A percentile compares a stretch with the other conserved stretches of the same genome.
Evolutionary conservation across 1,284 basidiomycete species (phyloP).

Genomic region (Lignosus rhinocerotis): DNA sequence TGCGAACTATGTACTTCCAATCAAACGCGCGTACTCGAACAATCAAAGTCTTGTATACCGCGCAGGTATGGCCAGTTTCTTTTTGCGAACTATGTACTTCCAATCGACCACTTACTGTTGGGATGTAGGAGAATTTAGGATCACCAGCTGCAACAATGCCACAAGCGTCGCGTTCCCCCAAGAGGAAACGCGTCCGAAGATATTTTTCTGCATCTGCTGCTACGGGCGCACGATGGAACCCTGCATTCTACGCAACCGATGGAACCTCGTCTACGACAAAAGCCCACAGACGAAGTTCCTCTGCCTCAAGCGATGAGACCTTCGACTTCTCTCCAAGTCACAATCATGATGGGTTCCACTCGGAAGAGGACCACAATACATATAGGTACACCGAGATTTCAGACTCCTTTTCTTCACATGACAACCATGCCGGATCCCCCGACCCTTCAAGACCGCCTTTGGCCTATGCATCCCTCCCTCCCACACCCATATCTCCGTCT

Average conservation of each 20-base stretch:
- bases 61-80: neutral
- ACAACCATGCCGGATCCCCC: constrained; percentile 15
- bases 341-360: constrained; percentile 23
- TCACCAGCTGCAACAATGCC: constrained; percentile 15
- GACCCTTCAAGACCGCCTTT: constrained; percentile 27
- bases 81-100: neutral
- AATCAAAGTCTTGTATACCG: too few relatives aligned
- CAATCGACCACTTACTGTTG: neutral
- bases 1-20: neutral
- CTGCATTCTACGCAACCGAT: constrained; percentile 12
- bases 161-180: constrained; percentile 29
- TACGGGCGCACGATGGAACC: constrained; percentile 26
- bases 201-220: constrained; percentile 33
- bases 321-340: constrained; percentile 24
- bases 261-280: constrained; percentile 14
- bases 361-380: constrained; percentile 23
- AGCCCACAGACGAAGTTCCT: constrained; percentile 23
- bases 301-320: constrained; percentile 24
- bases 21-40: too few relatives aligned
- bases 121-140: neutral
- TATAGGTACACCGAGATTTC: constrained; percentile 19
- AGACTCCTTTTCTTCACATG: constrained; percentile 16
- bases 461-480: constrained; percentile 69
- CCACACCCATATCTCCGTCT: constrained; percentile 61
- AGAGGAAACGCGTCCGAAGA: constrained; percentile 30